phyloP scores from a whole-genome alignment of 2,329 filamentous ascomycete genomes.

The Elsinoe necatrix region DNA sequence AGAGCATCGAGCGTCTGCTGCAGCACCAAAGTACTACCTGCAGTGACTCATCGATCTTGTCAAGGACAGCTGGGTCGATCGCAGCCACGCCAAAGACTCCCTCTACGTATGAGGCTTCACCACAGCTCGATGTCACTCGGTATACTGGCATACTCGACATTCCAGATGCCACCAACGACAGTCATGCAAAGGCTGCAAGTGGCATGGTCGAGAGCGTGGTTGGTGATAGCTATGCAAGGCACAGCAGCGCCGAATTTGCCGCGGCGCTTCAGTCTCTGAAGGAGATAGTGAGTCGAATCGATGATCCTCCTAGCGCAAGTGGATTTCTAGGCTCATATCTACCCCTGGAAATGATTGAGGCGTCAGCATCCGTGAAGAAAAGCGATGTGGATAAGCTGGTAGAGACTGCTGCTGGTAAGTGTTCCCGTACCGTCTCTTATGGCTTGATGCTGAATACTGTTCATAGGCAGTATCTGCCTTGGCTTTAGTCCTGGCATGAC shows the following conservation, averaged over 20 bases:
- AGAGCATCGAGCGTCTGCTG: conserved; percentile 20
- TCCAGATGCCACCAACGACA: not conserved
- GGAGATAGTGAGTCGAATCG: conserved; percentile 16
- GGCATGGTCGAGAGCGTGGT: conserved; percentile 12
- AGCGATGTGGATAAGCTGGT: conserved; percentile 1
- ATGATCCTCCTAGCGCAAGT: conserved; percentile 16
- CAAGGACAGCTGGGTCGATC: not conserved
- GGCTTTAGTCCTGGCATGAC: conserved; percentile 17
- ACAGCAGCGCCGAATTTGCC: conserved; percentile 16
- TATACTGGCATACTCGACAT: not conserved
- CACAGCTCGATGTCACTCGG: not conserved
- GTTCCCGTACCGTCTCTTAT: not conserved
- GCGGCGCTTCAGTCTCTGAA: conserved; percentile 17
- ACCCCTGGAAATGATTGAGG: not conserved
- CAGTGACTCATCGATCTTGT: not conserved
- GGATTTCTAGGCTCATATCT: conserved; percentile 1
- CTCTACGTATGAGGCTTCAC: not conserved
- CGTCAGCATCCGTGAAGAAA: conserved; percentile 6
- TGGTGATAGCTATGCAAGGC: conserved; percentile 11
- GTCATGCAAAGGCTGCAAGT: not conserved
- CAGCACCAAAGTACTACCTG: not conserved
- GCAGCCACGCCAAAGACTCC: not conserved
- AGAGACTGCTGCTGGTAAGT: not conserved
- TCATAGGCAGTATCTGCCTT: conserved; percentile 17
- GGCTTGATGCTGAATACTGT: not conserved